A percentile compares a stretch with the other conserved stretches of the same genome.
These are phyloP conservation scores for Omphalotus olearius DNA, from an alignment of 1,284 basidiomycete species.

Conservation along the genomic window DNA sequence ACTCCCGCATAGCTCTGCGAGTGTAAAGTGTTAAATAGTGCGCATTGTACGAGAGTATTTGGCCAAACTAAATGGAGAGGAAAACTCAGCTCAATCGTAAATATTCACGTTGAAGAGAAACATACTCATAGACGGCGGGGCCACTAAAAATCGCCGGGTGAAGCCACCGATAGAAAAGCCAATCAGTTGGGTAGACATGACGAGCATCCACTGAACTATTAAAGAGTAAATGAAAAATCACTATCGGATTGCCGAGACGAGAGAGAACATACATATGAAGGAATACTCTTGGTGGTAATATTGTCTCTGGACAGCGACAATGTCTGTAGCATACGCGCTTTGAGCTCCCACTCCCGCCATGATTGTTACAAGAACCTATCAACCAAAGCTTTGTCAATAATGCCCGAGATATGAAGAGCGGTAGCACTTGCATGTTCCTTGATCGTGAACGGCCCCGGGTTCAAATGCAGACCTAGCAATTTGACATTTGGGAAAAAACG, in stretches of 20 bases:
- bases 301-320: slow-evolving; percentile 59
- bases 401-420: background rate
- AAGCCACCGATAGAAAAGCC: slow-evolving; percentile 68
- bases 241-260: background rate
- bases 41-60: slow-evolving; percentile 71
- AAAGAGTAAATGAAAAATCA: background rate
- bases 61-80: slow-evolving; percentile 59
- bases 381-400: background rate
- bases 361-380: slow-evolving; percentile 50
- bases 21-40: slow-evolving; percentile 72
- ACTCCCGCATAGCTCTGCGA: slow-evolving; percentile 33
- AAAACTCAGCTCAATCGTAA: slow-evolving; percentile 1
- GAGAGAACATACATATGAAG: slow-evolving; percentile 27
- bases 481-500: slow-evolving; percentile 43
- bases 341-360: slow-evolving; percentile 66
- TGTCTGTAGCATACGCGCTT: slow-evolving; percentile 61
- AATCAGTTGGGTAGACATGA: slow-evolving; percentile 66
- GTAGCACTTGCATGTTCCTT: slow-evolving; percentile 56
- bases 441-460: slow-evolving; percentile 75
- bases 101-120: slow-evolving; percentile 10
- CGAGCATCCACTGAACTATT: slow-evolving; percentile 48
- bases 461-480: slow-evolving; percentile 49
- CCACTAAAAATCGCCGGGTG: slow-evolving; percentile 61
- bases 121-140: slow-evolving; percentile 73
- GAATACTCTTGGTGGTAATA: slow-evolving; percentile 40